These are phyloP conservation scores for Sporobolomyces phaffii DNA, from an alignment of 768 basidiomycete genomes.

Conservation along the genomic window DNA sequence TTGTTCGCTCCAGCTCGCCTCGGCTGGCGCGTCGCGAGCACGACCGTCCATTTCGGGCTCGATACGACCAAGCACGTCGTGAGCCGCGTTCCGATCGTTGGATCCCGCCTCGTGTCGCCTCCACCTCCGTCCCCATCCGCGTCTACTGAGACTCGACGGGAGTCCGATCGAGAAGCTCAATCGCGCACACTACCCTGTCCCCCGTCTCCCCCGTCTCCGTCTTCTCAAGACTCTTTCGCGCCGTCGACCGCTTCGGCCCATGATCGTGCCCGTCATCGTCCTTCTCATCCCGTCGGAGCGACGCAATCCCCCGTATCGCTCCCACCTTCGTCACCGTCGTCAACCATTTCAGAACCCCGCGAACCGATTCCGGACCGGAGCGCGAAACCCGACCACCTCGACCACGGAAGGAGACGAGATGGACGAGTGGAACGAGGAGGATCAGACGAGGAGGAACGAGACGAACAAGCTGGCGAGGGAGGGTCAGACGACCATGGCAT, in stretches of 20 bases:
- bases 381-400: no score
- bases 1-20: not conserved
- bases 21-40: slow-evolving; percentile 3
- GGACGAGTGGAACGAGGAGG: not conserved
- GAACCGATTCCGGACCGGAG: no score
- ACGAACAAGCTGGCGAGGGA: not conserved
- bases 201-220: not conserved
- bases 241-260: not conserved
- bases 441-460: not conserved
- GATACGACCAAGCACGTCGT: not conserved
- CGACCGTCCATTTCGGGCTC: not conserved
- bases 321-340: no score
- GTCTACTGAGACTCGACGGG: no score
- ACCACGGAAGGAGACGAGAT: no score
- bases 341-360: no score
- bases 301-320: no score
- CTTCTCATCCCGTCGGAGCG: not conserved
- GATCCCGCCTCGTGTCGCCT: not conserved
- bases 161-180: not conserved
- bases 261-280: not conserved
- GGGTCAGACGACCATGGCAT: not conserved
- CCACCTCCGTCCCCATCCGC: not conserved
- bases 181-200: not conserved
- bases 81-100: not conserved
- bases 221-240: not conserved